Base-by-base conservation (phyloP, 257 asterid species). In the Ilex aquifolium region DNA sequence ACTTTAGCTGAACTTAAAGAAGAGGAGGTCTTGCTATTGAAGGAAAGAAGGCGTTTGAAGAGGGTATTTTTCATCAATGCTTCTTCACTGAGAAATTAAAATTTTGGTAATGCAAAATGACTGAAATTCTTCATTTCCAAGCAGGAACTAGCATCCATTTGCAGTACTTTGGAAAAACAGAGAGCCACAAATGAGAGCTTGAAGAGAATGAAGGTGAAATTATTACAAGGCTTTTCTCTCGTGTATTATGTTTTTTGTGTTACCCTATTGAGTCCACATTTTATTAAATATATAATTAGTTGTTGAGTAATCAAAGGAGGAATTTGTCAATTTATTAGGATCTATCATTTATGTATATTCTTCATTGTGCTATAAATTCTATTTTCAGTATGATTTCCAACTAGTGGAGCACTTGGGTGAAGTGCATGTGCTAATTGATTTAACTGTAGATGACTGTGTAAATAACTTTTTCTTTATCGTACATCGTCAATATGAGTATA, bases 201-300 rank as follows among this genome's bases (percentile, higher is more conserved):
- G 69, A 88, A 88, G 81, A 83, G 76, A 71, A 77, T 73, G 63
- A 88, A 88, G 95, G 97, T 90, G 65, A 65, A 36, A 36, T 57
- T 67, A 16, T 29, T 62, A 50, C 16, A 7, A 31, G n/a, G 32
- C 27, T n/a, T 53, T 29, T 40, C 40, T 3, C 51, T 13, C 31
- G 44, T 44, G 51, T 12, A 30, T 17, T 44, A 27, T 59, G 57
- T 49, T 1, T 39, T 31, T 36, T 62, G 30, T 32, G 3, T 66
- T 63, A 3, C 14, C 14, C 54, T 11, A 11, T 49, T 49, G 14
- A 11, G 14, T 49, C 14, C 54, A 49, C 14, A 3, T 6, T 49
- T 49, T 49, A n/a, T 12, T 49, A 49, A 49, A 11, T 6, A 11
- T 49, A 11, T 49, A 11, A 11, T 49, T 49, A 11, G 5, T 49